Evolutionary conservation across 208 protist genomes (phyloP).

Genomic region (Trypanosomatidae sp.): DNA sequence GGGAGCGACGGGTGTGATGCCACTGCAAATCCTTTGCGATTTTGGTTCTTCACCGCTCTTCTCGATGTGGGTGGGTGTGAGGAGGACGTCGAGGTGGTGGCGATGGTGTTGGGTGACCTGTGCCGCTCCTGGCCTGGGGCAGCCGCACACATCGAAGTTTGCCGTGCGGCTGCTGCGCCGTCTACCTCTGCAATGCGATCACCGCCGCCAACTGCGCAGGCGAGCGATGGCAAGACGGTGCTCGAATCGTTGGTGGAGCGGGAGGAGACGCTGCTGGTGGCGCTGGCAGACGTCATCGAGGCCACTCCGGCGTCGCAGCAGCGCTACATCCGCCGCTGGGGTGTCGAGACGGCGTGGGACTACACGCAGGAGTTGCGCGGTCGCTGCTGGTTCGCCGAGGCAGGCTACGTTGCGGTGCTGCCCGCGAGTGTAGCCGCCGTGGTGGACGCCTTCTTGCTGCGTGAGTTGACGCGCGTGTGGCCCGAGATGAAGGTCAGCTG

Average conservation of each 20-base stretch:
- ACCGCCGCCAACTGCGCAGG: not conserved
- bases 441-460: conserved; percentile 32
- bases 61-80: conserved; percentile 19
- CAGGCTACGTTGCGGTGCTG: conserved; percentile 12
- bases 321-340: conserved; percentile 18
- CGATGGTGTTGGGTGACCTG: conserved; percentile 19
- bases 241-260: not conserved
- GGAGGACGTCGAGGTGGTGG: conserved; percentile 20
- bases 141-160: conserved; percentile 24
- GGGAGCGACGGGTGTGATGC: no score
- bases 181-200: not conserved
- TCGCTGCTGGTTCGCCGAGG: conserved; percentile 14
- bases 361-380: conserved; percentile 10
- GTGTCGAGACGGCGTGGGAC: conserved; percentile 21
- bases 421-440: not conserved
- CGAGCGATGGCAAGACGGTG: no score
- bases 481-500: no score
- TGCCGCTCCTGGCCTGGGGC: conserved; percentile 12
- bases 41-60: conserved; percentile 20
- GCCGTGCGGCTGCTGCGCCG: no score
- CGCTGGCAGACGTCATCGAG: conserved; percentile 13
- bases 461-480: no score
- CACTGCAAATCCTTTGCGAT: not conserved
- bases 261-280: conserved; percentile 23
- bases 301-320: conserved; percentile 5